Percentiles rank a stretch among this genome's conserved stretches.
Evolutionary conservation across 148 eudicot genomes (phyloP).

Genomic region (Rhododendron simsii): DNA sequence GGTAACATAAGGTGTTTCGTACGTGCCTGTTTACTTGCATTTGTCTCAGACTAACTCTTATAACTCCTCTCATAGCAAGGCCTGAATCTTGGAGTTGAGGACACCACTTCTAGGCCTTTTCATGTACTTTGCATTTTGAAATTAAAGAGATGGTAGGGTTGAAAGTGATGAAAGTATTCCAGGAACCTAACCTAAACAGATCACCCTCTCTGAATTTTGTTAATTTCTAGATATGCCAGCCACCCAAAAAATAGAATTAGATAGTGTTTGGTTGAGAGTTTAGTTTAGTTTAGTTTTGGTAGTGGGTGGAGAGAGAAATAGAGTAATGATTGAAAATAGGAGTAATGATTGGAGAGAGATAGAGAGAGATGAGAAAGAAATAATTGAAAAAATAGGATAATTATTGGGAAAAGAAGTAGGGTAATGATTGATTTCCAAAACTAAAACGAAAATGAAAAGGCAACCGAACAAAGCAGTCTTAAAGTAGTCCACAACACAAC

Average conservation of each 20-base stretch:
- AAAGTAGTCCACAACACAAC: background rate
- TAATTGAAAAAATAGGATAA: no score
- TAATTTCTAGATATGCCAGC: background rate
- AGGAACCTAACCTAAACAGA: background rate
- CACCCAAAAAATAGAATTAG: background rate
- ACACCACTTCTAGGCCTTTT: background rate
- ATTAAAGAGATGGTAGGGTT: constrained; percentile 7
- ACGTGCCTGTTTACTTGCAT: background rate
- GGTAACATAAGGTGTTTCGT: background rate
- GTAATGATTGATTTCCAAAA: no score
- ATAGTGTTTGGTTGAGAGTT: no score
- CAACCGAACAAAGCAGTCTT: no score
- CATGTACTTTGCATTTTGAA: background rate
- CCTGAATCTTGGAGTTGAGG: constrained; percentile 15
- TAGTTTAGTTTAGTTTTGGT: no score
- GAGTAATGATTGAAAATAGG: no score
- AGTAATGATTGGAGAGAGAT: no score
- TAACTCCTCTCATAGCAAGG: background rate
- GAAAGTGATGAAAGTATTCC: background rate
- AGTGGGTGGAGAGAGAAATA: no score
- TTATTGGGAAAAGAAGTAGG: no score
- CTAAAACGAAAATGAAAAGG: no score
- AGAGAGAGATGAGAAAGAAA: no score
- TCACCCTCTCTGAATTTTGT: constrained; percentile 15
- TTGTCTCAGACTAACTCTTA: background rate